phyloP scores from a whole-genome alignment of 495 filamentous ascomycete species.

The Talaromyces adpressus region DNA sequence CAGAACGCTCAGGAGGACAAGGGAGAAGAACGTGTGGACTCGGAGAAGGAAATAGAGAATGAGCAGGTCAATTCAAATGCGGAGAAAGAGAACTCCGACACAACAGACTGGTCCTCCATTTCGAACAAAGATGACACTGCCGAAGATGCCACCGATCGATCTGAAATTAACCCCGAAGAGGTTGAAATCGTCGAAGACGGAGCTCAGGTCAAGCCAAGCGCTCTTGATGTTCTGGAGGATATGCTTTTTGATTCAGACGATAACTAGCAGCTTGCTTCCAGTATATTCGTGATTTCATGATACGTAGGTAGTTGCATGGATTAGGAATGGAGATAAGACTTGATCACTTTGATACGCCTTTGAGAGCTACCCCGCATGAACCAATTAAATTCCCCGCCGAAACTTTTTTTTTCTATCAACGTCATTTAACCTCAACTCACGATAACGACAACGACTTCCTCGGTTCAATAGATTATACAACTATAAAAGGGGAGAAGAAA shows the following conservation, averaged over 20 bases:
- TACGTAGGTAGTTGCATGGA: background rate
- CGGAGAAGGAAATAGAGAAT: background rate
- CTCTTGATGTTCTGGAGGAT: constrained; percentile 17
- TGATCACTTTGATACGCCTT: background rate
- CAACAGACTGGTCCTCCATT: background rate
- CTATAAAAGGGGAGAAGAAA: background rate
- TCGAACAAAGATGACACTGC: background rate
- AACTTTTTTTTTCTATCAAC: constrained; percentile 26
- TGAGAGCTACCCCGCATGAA: background rate
- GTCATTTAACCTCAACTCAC: constrained; percentile 10
- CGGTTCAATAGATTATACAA: too few relatives aligned
- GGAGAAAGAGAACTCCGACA: background rate
- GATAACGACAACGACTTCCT: too few relatives aligned
- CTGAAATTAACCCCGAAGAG: background rate
- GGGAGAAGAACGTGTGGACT: background rate
- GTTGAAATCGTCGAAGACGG: constrained; percentile 24
- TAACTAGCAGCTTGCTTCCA: background rate
- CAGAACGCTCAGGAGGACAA: background rate
- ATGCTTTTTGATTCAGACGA: constrained; percentile 5
- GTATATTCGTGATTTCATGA: background rate
- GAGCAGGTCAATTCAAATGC: background rate
- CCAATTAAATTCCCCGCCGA: constrained; percentile 25
- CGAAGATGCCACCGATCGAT: background rate
- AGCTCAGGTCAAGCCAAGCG: constrained; percentile 19
- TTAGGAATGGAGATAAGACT: background rate